A percentile compares a stretch with the other conserved stretches of the same genome.
Evolutionary conservation across 768 basidiomycete genomes (phyloP).

Genomic region (Naganishia vaughanmartiniae): DNA sequence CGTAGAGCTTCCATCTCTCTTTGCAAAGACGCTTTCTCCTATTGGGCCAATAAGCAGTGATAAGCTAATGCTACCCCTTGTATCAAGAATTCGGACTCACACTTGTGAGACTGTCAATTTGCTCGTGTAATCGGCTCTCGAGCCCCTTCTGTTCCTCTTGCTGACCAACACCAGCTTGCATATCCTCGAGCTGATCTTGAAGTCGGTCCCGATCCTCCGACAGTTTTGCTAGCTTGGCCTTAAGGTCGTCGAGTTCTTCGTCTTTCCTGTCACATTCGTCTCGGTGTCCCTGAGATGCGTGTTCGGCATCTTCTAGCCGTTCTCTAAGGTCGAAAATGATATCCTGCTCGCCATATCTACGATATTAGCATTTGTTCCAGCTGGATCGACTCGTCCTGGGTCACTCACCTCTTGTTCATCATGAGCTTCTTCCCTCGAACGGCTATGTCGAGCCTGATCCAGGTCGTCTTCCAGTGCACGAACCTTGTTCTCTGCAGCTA

Average conservation of each 20-base stretch:
- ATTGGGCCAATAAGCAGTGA: not conserved
- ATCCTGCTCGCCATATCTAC: conserved; percentile 40
- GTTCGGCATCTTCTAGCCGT: conserved; percentile 37
- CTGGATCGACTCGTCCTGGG: not conserved
- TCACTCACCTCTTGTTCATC: conserved; percentile 27
- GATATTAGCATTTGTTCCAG: conserved; percentile 38
- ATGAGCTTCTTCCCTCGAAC: conserved; percentile 53
- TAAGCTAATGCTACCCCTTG: not conserved
- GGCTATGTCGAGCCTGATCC: conserved; percentile 54
- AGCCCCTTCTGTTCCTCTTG: conserved; percentile 67
- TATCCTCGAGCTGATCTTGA: conserved; percentile 63
- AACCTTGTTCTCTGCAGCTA: conserved; percentile 22
- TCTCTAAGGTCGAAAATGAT: conserved; percentile 33
- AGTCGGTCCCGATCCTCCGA: conserved; percentile 72
- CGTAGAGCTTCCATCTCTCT: conserved; percentile 41
- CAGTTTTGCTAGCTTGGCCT: conserved; percentile 50
- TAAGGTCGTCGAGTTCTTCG: conserved; percentile 10
- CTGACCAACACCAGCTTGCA: conserved; percentile 67
- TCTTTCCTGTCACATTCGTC: conserved; percentile 14
- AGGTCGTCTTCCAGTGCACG: conserved; percentile 66
- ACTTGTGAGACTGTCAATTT: conserved; percentile 15
- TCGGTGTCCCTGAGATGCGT: conserved; percentile 1
- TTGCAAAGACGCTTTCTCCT: conserved; percentile 43
- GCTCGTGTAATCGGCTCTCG: conserved; percentile 11
- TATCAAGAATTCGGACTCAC: conserved; percentile 10